A percentile compares a stretch with the other conserved stretches of the same genome.
These are phyloP conservation scores for Mortierella alpina DNA, from an alignment of 192 early-diverging fungal genomes.

Conservation along the genomic window DNA sequence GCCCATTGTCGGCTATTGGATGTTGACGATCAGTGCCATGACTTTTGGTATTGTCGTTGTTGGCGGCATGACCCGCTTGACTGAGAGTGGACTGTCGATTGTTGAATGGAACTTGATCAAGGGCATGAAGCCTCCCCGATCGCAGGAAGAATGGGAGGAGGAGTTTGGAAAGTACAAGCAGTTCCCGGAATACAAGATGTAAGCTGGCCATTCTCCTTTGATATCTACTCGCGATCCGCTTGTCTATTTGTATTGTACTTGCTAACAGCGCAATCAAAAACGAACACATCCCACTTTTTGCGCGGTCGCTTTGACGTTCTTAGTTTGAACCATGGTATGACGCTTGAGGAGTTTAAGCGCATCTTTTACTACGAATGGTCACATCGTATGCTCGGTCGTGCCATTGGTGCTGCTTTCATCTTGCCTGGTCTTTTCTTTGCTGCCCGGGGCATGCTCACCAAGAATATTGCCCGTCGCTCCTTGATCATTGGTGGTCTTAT, in stretches of 20 bases:
- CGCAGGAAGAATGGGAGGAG: constrained; percentile 86
- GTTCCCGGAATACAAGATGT: constrained; percentile 97
- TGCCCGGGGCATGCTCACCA: constrained; percentile 80
- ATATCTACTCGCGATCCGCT: neutral
- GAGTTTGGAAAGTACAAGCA: constrained; percentile 99
- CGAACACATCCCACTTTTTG: neutral
- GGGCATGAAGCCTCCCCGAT: constrained; percentile 91
- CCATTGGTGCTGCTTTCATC: constrained; percentile 89
- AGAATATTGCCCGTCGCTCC: constrained; percentile 67
- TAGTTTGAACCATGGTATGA: constrained; percentile 90
- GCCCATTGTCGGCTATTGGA: constrained; percentile 92
- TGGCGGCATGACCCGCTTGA: constrained; percentile 95
- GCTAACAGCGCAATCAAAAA: neutral
- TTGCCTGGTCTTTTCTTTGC: constrained; percentile 91
- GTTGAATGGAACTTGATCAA: constrained; percentile 96
- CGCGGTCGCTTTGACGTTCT: too few species aligned
- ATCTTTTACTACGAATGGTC: constrained; percentile 99
- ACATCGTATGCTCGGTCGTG: constrained; percentile 93
- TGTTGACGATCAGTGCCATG: constrained; percentile 86
- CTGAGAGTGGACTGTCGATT: constrained; percentile 97
- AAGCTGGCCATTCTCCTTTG: constrained; percentile 32
- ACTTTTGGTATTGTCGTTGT: constrained; percentile 94
- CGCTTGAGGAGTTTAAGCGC: constrained; percentile 91
- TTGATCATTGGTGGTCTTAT: constrained; percentile 73
- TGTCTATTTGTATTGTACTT: neutral